A percentile compares a stretch with the other conserved stretches of the same genome.
Evolutionary conservation across 2,329 filamentous ascomycete species (phyloP).

Genomic region (Aureobasidium leucospermi): DNA sequence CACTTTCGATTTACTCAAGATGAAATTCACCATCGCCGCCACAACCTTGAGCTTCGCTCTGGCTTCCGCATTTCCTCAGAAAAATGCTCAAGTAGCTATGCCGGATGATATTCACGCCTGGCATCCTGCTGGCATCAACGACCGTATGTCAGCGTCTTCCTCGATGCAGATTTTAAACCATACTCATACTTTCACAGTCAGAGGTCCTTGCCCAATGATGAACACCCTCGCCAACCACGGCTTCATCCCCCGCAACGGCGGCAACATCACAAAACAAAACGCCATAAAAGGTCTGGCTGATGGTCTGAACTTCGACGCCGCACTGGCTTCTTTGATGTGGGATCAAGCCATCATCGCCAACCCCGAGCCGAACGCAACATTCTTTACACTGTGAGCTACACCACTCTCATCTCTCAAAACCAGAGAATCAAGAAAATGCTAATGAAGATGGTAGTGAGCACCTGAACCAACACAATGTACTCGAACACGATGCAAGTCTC

Average conservation of each 20-base stretch:
- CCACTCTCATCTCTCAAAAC: no score
- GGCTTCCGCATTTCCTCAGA: background rate
- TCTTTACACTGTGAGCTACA: background rate
- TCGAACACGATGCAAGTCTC: background rate
- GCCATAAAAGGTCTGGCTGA: background rate
- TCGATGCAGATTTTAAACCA: background rate
- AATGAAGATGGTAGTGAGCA: background rate
- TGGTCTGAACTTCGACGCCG: background rate
- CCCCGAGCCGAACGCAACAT: background rate
- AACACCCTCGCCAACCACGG: conserved; percentile 23
- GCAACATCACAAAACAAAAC: conserved; percentile 12
- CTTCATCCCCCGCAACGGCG: conserved; percentile 19
- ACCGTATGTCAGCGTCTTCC: background rate
- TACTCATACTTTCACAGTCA: conserved; percentile 15
- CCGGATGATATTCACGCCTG: background rate
- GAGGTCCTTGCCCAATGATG: conserved; percentile 17
- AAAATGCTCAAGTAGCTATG: background rate
- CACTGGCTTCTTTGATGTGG: background rate
- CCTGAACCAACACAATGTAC: background rate
- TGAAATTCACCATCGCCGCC: background rate
- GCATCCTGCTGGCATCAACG: background rate
- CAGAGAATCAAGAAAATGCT: background rate
- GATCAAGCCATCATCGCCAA: conserved; percentile 1
- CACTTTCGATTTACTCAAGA: background rate
- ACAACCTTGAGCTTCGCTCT: background rate